Percentiles rank a stretch among this genome's conserved stretches.
Evolutionary conservation across 1,284 basidiomycete species (phyloP).

Genomic region (Trametes pubescens): DNA sequence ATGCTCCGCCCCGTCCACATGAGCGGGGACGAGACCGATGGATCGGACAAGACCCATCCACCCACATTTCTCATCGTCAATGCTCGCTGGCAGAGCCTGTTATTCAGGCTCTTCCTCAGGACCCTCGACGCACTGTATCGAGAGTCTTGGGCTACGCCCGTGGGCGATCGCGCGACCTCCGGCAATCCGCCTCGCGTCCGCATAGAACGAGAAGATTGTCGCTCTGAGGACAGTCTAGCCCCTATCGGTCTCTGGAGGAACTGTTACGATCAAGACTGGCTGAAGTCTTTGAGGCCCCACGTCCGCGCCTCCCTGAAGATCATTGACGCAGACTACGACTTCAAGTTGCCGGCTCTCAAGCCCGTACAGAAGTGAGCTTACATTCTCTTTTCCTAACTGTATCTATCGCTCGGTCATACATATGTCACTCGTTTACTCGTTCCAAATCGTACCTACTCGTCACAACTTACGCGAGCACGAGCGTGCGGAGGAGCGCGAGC

Average conservation of each 20-base stretch:
- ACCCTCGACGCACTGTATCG: conserved; percentile 12
- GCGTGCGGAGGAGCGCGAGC: no score
- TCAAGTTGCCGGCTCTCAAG: background rate
- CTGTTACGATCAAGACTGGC: background rate
- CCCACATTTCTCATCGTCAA: conserved; percentile 8
- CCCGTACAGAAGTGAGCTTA: no score
- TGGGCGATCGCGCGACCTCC: background rate
- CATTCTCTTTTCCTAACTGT: no score
- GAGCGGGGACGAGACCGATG: conserved; percentile 20
- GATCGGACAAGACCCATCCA: conserved; percentile 9
- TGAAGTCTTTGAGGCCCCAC: background rate
- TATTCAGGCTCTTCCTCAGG: conserved; percentile 9
- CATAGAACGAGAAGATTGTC: background rate
- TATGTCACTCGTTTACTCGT: no score
- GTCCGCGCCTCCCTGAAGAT: background rate
- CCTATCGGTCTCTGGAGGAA: background rate
- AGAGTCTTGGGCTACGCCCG: conserved; percentile 13
- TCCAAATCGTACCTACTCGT: no score
- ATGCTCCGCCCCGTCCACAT: conserved; percentile 4
- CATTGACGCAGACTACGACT: background rate
- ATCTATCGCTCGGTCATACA: no score
- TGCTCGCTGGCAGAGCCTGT: conserved; percentile 9
- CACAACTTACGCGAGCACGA: no score
- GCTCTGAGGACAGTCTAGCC: background rate
- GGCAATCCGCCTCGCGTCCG: background rate